phyloP scores from a whole-genome alignment of 495 filamentous ascomycete species.

The Aspergillus homomorphus region DNA sequence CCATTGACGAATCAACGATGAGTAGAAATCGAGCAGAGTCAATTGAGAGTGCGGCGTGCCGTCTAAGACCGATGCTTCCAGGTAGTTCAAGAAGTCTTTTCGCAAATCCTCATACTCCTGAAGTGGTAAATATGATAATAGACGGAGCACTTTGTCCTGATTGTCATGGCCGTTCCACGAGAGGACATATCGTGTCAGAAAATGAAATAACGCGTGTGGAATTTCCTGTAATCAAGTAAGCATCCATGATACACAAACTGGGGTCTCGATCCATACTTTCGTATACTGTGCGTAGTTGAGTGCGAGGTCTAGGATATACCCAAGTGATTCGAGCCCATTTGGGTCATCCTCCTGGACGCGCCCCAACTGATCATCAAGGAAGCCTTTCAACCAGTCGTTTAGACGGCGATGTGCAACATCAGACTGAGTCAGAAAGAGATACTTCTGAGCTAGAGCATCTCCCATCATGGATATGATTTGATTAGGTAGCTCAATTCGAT shows the following conservation, averaged over 20 bases:
- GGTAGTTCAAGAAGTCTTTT: conserved; percentile 44
- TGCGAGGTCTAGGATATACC: conserved; percentile 53
- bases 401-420: conserved; percentile 54
- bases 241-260: background rate
- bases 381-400: conserved; percentile 63
- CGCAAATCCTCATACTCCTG: conserved; percentile 53
- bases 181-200: conserved; percentile 58
- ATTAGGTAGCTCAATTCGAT: conserved; percentile 76
- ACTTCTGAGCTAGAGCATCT: conserved; percentile 76
- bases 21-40: conserved; percentile 66
- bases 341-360: conserved; percentile 47
- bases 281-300: conserved; percentile 58
- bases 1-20: conserved; percentile 68
- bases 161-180: conserved; percentile 68
- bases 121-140: conserved; percentile 63
- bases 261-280: conserved; percentile 49
- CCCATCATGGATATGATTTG: conserved; percentile 74
- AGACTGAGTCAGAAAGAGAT: conserved; percentile 61
- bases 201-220: conserved; percentile 57
- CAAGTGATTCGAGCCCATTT: conserved; percentile 45
- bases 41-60: conserved; percentile 47
- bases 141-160: conserved; percentile 57
- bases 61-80: conserved; percentile 59
- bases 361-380: conserved; percentile 57
- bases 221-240: conserved; percentile 50